Evolutionary conservation across 1,284 basidiomycete species (phyloP).

Genomic region (Austropuccinia psidii): DNA sequence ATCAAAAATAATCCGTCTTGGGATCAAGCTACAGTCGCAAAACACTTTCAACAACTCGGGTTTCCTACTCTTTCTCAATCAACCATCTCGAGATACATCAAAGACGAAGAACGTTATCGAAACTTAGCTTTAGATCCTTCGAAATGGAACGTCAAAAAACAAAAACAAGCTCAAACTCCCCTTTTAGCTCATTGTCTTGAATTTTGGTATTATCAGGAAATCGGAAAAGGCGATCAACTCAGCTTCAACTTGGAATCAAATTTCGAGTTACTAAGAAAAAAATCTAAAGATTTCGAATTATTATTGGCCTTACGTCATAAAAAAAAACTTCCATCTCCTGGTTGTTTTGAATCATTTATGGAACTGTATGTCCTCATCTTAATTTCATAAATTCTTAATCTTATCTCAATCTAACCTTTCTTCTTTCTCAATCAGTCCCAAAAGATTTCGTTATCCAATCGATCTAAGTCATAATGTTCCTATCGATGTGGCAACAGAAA

Average conservation of each 20-base stretch:
- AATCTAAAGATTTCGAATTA: conserved; percentile 28
- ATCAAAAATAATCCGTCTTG: conserved; percentile 10
- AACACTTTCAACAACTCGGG: conserved; percentile 23
- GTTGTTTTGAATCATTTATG: conserved; percentile 23
- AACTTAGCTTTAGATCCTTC: conserved; percentile 17
- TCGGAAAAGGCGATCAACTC: neutral
- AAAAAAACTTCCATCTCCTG: neutral
- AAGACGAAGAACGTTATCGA: conserved; percentile 28
- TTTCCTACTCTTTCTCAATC: conserved; percentile 36
- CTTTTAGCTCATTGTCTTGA: conserved; percentile 21
- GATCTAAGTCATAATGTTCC: neutral
- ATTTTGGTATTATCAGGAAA: conserved; percentile 17
- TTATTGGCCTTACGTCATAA: neutral
- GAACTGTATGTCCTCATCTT: neutral
- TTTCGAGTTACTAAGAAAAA: neutral
- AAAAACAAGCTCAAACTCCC: conserved; percentile 23
- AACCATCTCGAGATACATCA: conserved; percentile 34
- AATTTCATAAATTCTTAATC: neutral
- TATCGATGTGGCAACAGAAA: conserved; percentile 9
- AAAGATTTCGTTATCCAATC: conserved; percentile 17
- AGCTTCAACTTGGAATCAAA: neutral
- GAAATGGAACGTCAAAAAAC: conserved; percentile 18
- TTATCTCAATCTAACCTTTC: neutral
- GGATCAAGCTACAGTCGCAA: conserved; percentile 31
- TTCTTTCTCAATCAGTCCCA: neutral